Conservation (phyloP, 2,329 filamentous ascomycete genomes). For the Fusarium falciforme region DNA sequence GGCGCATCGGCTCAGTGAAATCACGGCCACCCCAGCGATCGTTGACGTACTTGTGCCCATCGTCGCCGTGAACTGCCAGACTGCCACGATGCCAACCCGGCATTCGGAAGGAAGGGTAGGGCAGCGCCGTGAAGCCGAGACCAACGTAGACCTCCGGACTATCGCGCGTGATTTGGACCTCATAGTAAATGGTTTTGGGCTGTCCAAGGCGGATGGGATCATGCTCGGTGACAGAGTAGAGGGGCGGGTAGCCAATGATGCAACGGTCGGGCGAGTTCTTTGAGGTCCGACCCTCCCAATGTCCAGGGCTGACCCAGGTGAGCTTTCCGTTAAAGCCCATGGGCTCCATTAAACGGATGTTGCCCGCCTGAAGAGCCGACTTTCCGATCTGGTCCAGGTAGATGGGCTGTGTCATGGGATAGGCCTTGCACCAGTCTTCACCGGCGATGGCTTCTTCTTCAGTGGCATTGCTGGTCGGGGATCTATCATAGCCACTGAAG, state of each 20-base stretch:
- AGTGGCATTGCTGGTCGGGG: slow-evolving; percentile 76
- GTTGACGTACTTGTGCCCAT: slow-evolving; percentile 81
- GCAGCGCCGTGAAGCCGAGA: slow-evolving; percentile 77
- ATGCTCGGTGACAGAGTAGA: slow-evolving; percentile 72
- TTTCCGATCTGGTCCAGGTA: slow-evolving; percentile 59
- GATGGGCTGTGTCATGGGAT: slow-evolving; percentile 68
- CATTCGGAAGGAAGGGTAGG: slow-evolving; percentile 81
- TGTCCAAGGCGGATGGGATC: slow-evolving; percentile 60
- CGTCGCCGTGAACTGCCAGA: slow-evolving; percentile 82
- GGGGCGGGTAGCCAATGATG: slow-evolving; percentile 74
- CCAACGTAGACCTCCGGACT: slow-evolving; percentile 65
- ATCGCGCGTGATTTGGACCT: slow-evolving; percentile 67
- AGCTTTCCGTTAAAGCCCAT: slow-evolving; percentile 60
- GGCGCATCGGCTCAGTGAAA: slow-evolving; percentile 73
- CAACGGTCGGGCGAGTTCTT: slow-evolving; percentile 67
- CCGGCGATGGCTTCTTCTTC: slow-evolving; percentile 72
- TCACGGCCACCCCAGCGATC: slow-evolving; percentile 78
- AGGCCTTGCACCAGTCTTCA: slow-evolving; percentile 71
- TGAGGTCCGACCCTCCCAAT: slow-evolving; percentile 61
- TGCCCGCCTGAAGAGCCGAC: slow-evolving; percentile 60
- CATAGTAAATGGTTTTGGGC: slow-evolving; percentile 75
- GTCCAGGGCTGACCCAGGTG: slow-evolving; percentile 58
- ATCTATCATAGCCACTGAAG: slow-evolving; percentile 71
- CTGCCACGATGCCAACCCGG: slow-evolving; percentile 85
- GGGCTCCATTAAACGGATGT: slow-evolving; percentile 67